Percentiles rank a stretch among this genome's conserved stretches.
Evolutionary conservation across 23 red algal genomes (phyloP).

Genomic region (Gracilariopsis chorda): DNA sequence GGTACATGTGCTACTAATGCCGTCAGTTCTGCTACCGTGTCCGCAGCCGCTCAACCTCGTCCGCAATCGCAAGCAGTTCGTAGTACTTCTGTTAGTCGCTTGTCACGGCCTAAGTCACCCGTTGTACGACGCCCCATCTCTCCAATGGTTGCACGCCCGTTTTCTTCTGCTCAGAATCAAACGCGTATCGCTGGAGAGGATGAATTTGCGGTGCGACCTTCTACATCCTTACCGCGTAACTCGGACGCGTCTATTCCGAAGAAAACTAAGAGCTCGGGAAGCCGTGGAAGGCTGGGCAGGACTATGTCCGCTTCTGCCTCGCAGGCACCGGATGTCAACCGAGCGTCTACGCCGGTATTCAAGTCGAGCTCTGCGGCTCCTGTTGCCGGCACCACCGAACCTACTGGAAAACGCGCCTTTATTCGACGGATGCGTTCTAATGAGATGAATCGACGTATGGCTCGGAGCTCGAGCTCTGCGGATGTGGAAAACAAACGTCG

Average conservation of each 20-base stretch:
- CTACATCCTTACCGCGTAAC: neutral
- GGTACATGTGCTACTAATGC: neutral
- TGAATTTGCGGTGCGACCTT: slow-evolving; percentile 5
- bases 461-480: slow-evolving; percentile 49
- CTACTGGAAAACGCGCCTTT: slow-evolving; percentile 46
- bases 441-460: slow-evolving; percentile 42
- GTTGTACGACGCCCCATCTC: slow-evolving; percentile 61
- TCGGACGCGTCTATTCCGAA: slow-evolving; percentile 5
- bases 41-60: neutral
- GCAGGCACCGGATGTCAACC: neutral
- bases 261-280: neutral
- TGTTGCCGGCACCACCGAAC: neutral
- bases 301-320: slow-evolving; percentile 50
- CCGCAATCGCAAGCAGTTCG: slow-evolving; percentile 10
- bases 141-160: slow-evolving; percentile 22
- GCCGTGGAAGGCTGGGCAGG: slow-evolving; percentile 2
- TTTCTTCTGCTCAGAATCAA: neutral
- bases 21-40: neutral
- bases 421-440: slow-evolving; percentile 57
- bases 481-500: slow-evolving; percentile 52
- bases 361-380: slow-evolving; percentile 1
- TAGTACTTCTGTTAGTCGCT: slow-evolving; percentile 14
- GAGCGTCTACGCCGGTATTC: neutral
- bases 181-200: neutral
- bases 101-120: slow-evolving; percentile 15